Percentiles rank a stretch among this genome's conserved stretches.
Evolutionary conservation across 257 asterid species (phyloP).

Genomic region (Echium plantagineum): DNA sequence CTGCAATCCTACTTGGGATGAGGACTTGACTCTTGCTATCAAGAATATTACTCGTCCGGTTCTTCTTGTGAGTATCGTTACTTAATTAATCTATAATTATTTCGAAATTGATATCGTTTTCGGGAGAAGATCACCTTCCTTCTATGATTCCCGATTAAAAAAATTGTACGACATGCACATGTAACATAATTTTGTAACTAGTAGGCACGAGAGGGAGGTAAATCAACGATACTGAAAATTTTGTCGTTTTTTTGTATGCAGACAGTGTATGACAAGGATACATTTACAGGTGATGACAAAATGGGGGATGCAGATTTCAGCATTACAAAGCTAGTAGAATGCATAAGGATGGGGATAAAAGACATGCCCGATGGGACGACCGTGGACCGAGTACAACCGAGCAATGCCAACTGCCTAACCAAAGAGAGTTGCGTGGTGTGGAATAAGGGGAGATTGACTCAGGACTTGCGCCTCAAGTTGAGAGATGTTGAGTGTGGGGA

Average conservation of each 20-base stretch:
- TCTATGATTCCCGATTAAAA: too few relatives aligned
- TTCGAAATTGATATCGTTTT: too few relatives aligned
- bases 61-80: conserved; percentile 26
- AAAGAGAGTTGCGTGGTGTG: conserved; percentile 52
- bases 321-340: conserved; percentile 40
- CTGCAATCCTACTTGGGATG: conserved; percentile 75
- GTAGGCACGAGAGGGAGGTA: too few relatives aligned
- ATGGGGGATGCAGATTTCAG: conserved; percentile 65
- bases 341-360: conserved; percentile 36
- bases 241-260: conserved; percentile 8
- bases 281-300: conserved; percentile 59
- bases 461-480: conserved; percentile 52
- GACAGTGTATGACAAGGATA: conserved; percentile 70
- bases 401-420: conserved; percentile 36
- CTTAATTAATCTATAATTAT: too few relatives aligned
- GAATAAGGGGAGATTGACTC: conserved; percentile 54
- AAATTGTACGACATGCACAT: too few relatives aligned
- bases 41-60: conserved; percentile 48
- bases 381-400: conserved; percentile 46
- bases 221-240: not conserved
- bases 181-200: too few relatives aligned
- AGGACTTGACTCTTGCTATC: conserved; percentile 54
- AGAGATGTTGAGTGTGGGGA: conserved; percentile 58
- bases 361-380: conserved; percentile 50
- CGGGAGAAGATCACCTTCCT: too few relatives aligned